Base-by-base conservation (phyloP, 805 yeast species). In the Tetrapisispora iriomotensis region DNA sequence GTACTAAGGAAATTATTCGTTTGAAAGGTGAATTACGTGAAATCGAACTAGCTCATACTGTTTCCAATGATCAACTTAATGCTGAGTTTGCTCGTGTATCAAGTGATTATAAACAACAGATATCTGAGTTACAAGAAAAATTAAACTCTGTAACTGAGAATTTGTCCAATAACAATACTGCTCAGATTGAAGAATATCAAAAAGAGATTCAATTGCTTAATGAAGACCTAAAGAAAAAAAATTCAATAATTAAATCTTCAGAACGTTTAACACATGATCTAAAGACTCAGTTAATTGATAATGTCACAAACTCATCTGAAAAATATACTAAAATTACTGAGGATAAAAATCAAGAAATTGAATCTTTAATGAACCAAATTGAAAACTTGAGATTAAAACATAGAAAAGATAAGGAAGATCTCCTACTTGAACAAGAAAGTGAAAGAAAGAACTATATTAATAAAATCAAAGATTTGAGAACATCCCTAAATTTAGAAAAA, bases 271-370 rank as follows among this genome's bases (percentile, higher is more conserved):
- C 37, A 10, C 36, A 44, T 19, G 36, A 40, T 12, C 33, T 51
- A 24, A 50, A 45, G 40, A 45, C 34, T n/a, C 52, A 45, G 33
- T 38, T 51, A 23, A 42, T 50, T 17, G 49, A 48, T 26, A 45
- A 42, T 22, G 42, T 54, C 7, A 45, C 53, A 14, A 44, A 46
- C 20, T 36, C 41, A n/a, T 44, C 56, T 6, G 51, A 51, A 32
- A 43, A 38, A 25, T 41, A 36, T 6, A 44, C 50, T 19, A 38
- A 45, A 22, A 41, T 46, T n/a, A 41, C 53, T 6, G 40, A 34
- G 18, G 40, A 45, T 6, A 50, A 51, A 34, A 48, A 50, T 22
- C 29, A 25, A 9, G 53, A 48, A 37, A 50, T 48, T 32, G 41
- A 44, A 15, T 20, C 21, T n/a, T 41, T 42, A 23, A 40, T 32